phyloP scores from a whole-genome alignment of 371 early-diverging fungal genomes.

The Capniomyces stellatus region DNA sequence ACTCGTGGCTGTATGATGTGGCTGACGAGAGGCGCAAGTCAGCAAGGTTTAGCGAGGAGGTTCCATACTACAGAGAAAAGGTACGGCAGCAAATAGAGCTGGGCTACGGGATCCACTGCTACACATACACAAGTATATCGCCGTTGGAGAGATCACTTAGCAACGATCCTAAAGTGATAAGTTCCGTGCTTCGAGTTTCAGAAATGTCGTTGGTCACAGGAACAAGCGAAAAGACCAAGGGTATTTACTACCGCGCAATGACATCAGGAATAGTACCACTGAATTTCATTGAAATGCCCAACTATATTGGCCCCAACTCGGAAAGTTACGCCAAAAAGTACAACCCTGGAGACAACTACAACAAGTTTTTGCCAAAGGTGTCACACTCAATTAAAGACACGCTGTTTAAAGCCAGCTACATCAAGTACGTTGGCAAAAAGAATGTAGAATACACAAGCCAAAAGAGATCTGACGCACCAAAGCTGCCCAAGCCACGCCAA shows the following conservation, averaged over 20 bases:
- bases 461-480: too few relatives aligned
- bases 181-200: slow-evolving; percentile 14
- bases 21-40: slow-evolving; percentile 7
- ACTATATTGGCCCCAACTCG: neutral
- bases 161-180: slow-evolving; percentile 6
- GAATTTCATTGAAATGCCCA: neutral
- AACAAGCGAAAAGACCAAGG: slow-evolving; percentile 1
- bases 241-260: slow-evolving; percentile 4
- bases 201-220: slow-evolving; percentile 4
- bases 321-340: neutral
- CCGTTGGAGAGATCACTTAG: slow-evolving; percentile 8
- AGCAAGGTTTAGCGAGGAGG: slow-evolving; percentile 20
- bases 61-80: slow-evolving; percentile 21
- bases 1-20: slow-evolving; percentile 15
- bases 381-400: too few relatives aligned
- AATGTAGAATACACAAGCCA: too few relatives aligned
- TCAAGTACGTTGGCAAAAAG: too few relatives aligned
- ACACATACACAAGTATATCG: slow-evolving; percentile 5
- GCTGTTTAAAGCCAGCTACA: too few relatives aligned
- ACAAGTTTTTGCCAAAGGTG: too few relatives aligned
- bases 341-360: neutral
- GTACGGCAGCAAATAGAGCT: neutral
- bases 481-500: too few relatives aligned
- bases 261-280: neutral
- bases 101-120: neutral